Conservation (phyloP, 139 green algal genomes). For the Pycnococcus provasolii region DNA sequence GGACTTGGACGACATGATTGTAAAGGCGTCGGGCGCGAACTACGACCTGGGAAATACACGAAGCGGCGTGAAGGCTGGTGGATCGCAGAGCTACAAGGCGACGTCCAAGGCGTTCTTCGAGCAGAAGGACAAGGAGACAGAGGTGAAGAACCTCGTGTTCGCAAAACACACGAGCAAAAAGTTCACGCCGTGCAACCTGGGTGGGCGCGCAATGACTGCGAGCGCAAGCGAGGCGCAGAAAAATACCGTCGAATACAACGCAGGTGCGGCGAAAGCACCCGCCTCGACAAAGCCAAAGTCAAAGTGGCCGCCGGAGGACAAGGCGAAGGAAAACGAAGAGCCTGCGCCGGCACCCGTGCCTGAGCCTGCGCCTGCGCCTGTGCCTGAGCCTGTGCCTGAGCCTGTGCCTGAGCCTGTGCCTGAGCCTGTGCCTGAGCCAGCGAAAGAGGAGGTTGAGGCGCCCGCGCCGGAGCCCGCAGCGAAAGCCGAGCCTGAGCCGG, state of each 20-base stretch:
- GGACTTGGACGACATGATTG: constrained; percentile 20
- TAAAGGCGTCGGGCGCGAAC: constrained; percentile 25
- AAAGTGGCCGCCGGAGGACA: too few relatives aligned
- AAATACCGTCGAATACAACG: constrained; percentile 25
- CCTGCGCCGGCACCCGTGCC: too few relatives aligned
- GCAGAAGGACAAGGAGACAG: constrained; percentile 31
- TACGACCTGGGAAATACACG: constrained; percentile 31
- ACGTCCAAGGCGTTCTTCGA: constrained; percentile 29
- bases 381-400: too few relatives aligned
- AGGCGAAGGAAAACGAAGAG: too few relatives aligned
- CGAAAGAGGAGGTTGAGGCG: too few relatives aligned
- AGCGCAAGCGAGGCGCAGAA: constrained; percentile 21
- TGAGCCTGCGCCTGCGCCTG: too few relatives aligned
- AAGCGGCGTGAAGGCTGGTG: constrained; percentile 19
- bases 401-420: too few relatives aligned
- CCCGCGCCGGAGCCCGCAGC: too few relatives aligned
- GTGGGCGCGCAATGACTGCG: constrained; percentile 24
- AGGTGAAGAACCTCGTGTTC: constrained; percentile 21
- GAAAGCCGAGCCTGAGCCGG: too few relatives aligned
- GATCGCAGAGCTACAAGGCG: constrained; percentile 14
- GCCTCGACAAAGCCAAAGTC: too few relatives aligned
- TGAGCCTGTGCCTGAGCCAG: too few relatives aligned
- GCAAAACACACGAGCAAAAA: constrained; percentile 24
- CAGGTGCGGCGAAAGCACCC: too few relatives aligned
- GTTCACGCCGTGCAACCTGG: constrained; percentile 24